phyloP scores from a whole-genome alignment of 2,329 filamentous ascomycete species.

The Fusarium vanettenii region DNA sequence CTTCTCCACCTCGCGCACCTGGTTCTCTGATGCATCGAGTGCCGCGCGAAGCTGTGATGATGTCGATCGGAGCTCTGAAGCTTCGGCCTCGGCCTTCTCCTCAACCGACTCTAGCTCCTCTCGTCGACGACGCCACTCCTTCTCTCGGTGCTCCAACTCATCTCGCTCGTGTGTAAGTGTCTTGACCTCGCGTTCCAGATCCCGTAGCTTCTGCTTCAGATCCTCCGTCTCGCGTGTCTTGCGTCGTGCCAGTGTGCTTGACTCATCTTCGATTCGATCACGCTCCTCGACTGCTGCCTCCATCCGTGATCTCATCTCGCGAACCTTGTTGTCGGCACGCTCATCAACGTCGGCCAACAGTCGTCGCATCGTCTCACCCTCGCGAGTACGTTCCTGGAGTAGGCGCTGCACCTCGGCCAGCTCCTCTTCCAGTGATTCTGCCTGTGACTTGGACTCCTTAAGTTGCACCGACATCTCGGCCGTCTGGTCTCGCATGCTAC shows the following conservation, averaged over 20 bases:
- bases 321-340: constrained; percentile 81
- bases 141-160: constrained; percentile 78
- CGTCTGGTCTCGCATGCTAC: constrained; percentile 93
- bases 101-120: constrained; percentile 81
- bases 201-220: constrained; percentile 79
- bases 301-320: constrained; percentile 89
- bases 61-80: constrained; percentile 78
- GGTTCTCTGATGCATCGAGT: constrained; percentile 87
- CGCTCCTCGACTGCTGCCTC: constrained; percentile 94
- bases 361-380: constrained; percentile 94
- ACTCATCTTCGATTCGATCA: constrained; percentile 92
- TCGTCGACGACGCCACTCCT: constrained; percentile 77
- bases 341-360: constrained; percentile 88
- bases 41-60: constrained; percentile 83
- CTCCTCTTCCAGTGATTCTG: constrained; percentile 92
- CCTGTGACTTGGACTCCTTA: constrained; percentile 85
- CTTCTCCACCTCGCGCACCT: constrained; percentile 84
- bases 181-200: constrained; percentile 82
- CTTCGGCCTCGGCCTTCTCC: constrained; percentile 77
- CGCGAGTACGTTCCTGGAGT: constrained; percentile 86
- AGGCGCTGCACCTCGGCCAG: constrained; percentile 88
- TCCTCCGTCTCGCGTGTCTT: constrained; percentile 89
- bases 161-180: constrained; percentile 79
- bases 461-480: constrained; percentile 90
- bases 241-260: constrained; percentile 79